Evolutionary conservation across 768 basidiomycete genomes (phyloP).

Genomic region (Coprinopsis marcescibilis): DNA sequence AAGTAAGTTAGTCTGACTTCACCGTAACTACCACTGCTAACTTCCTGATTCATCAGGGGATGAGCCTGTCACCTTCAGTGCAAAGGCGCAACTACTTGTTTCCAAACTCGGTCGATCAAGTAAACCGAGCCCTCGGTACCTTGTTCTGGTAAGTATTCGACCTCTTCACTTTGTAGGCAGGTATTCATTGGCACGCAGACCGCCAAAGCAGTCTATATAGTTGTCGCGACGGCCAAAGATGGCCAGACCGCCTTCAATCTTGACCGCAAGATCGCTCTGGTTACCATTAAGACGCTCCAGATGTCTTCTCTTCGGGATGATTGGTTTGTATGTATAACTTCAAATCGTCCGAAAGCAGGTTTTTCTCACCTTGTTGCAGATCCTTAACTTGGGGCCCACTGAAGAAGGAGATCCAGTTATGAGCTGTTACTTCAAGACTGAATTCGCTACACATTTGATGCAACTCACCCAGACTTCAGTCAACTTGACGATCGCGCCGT

Average conservation of each 20-base stretch:
- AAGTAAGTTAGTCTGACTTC: constrained; percentile 39
- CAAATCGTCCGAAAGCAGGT: not conserved
- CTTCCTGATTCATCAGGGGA: constrained; percentile 45
- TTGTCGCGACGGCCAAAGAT: constrained; percentile 55
- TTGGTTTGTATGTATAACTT: constrained; percentile 69
- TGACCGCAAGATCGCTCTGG: constrained; percentile 86
- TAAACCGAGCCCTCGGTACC: constrained; percentile 85
- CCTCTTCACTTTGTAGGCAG: not conserved
- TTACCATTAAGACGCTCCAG: constrained; percentile 80
- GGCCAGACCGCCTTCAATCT: constrained; percentile 52
- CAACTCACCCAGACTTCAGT: constrained; percentile 75
- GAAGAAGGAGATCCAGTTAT: constrained; percentile 96
- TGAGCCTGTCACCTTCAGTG: constrained; percentile 71
- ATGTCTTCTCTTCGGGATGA: constrained; percentile 91
- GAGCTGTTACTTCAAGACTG: constrained; percentile 93
- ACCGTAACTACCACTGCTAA: not conserved
- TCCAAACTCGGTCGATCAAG: constrained; percentile 84
- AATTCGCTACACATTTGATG: constrained; percentile 77
- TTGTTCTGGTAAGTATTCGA: constrained; percentile 67
- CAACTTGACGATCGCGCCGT: constrained; percentile 65
- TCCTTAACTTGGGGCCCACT: constrained; percentile 61
- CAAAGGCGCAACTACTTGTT: constrained; percentile 73
- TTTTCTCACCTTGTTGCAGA: constrained; percentile 33
- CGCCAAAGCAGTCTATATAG: constrained; percentile 78
- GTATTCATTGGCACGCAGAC: constrained; percentile 45